Evolutionary conservation across 129 eudicot genomes (phyloP).

Genomic region (Lonicera japonica): DNA sequence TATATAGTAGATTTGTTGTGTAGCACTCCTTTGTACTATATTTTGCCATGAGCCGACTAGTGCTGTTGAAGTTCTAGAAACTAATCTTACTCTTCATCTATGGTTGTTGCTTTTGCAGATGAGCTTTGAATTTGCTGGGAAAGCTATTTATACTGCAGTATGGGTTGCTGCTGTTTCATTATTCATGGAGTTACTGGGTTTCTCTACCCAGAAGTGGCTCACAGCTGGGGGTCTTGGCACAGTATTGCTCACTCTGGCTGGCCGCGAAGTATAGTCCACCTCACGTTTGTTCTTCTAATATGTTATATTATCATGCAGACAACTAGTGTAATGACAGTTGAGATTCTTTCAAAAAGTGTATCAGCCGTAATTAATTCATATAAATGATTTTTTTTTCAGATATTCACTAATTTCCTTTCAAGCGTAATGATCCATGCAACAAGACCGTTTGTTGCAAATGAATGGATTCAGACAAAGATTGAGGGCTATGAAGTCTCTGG

Average conservation of each 20-base stretch:
- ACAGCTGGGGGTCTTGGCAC: conserved; percentile 94
- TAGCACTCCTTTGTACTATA: no score
- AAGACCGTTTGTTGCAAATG: conserved; percentile 64
- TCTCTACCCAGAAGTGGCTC: conserved; percentile 89
- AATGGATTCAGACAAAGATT: conserved; percentile 84
- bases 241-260: conserved; percentile 83
- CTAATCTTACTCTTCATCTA: not conserved
- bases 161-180: conserved; percentile 78
- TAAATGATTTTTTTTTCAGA: conserved; percentile 29
- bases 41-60: no score
- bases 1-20: no score
- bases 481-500: conserved; percentile 85
- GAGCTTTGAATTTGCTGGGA: conserved; percentile 82
- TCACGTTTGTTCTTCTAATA: not conserved
- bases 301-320: no score
- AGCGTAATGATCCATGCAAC: conserved; percentile 81
- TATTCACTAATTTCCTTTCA: conserved; percentile 80
- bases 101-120: conserved; percentile 31
- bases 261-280: conserved; percentile 59
- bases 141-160: conserved; percentile 74
- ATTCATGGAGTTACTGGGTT: conserved; percentile 87
- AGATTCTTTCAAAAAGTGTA: not conserved
- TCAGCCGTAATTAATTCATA: not conserved
- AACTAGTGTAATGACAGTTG: no score
- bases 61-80: no score